Conservation (phyloP, 1,284 basidiomycete genomes). For the Rhodotorula sp. region DNA sequence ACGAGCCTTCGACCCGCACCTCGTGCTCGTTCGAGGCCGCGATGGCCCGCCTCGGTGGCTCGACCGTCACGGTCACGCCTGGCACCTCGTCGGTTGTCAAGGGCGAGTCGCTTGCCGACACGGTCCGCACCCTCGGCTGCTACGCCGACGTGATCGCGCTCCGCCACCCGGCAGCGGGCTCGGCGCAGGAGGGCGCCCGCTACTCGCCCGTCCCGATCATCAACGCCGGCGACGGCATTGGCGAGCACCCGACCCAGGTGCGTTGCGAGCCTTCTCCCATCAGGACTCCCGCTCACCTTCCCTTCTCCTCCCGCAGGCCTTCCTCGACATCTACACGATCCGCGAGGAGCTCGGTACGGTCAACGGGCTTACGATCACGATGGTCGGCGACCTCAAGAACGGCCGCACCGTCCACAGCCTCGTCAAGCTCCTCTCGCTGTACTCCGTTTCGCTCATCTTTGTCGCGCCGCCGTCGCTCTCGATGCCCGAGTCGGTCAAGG, state of each 20-base stretch:
- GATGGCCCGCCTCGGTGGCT: conserved; percentile 96
- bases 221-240: conserved; percentile 95
- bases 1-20: conserved; percentile 96
- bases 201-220: conserved; percentile 92
- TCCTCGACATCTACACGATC: conserved; percentile 95
- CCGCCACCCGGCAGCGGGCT: conserved; percentile 90
- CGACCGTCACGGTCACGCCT: conserved; percentile 81
- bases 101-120: conserved; percentile 92
- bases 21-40: conserved; percentile 97
- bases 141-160: conserved; percentile 95
- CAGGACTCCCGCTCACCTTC: neutral
- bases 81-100: conserved; percentile 88
- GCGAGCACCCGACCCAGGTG: conserved; percentile 96
- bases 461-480: conserved; percentile 86
- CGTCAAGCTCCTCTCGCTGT: conserved; percentile 84
- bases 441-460: conserved; percentile 88
- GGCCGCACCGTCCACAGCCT: conserved; percentile 96
- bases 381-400: conserved; percentile 94
- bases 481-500: conserved; percentile 87
- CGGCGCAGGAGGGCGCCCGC: conserved; percentile 86
- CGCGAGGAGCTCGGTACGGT: conserved; percentile 93
- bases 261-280: conserved; percentile 43
- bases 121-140: conserved; percentile 90
- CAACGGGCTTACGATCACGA: conserved; percentile 91
- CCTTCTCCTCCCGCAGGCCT: conserved; percentile 59